Evolutionary conservation across 2,329 filamentous ascomycete species (phyloP), one percentile per base, ranked within the genome.

Genomic region (Cephalotrichum gorgonifer): DNA sequence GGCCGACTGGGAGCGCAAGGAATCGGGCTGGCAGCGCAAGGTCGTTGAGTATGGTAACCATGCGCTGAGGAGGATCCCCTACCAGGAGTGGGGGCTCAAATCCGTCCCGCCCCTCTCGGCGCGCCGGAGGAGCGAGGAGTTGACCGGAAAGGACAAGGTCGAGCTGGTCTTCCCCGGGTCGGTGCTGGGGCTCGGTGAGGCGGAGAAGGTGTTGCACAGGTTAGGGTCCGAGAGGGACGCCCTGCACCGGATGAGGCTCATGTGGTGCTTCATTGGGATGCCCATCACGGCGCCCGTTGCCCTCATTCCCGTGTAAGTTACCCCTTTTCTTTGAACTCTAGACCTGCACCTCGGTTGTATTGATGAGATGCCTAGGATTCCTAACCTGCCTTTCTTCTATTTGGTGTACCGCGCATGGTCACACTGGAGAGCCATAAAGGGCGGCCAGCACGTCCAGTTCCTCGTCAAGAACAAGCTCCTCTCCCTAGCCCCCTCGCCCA

Each of bases 371-470:
- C 22, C 17, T 56, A 94, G 88, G 53, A 76, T 96, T 54, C 90
- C 91, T 31, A 96, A 98, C 62, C 73, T 98, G 12, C 93, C 93
- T 17, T 97, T 97, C 73, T 97, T 97, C 72, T 98, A 97, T 65
- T 78, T 97, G 38, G 80, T 79, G 17, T 98, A 94, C 70, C 79
- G 93, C 54, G 85, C 88, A 25, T 97, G 86, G 85, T 94, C 87
- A 20, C 88, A 95, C 66, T 95, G 86, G 81, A 79, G 85, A 69
- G 93, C 93, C 48, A 71, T 95, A 48, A 79, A 81, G 33, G 93
- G 93, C 49, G 90, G 88, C 20, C 86, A 81, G 58, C 87, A 97
- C 62, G 70, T 97, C 30, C 79, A 91, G 55, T 93, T 88, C 64
- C 76, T 98, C 12, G 66, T 91, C 38, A 70, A 85, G 50, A 83